phyloP scores from a whole-genome alignment of 2,329 filamentous ascomycete species.

The Claviceps africana region DNA sequence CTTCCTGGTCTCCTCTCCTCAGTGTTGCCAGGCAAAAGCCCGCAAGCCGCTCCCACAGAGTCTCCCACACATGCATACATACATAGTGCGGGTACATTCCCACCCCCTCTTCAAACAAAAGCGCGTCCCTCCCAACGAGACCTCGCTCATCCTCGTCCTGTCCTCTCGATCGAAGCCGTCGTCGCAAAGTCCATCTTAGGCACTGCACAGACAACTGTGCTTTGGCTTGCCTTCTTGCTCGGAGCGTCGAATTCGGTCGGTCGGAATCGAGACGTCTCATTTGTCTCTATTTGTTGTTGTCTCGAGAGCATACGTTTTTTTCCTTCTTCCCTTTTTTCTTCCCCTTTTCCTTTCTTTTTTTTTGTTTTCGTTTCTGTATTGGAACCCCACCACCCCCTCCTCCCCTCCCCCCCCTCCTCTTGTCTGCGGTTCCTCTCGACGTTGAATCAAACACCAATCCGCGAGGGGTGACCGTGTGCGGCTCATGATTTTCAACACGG shows the following conservation, averaged over 20 bases:
- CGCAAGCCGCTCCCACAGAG: no score
- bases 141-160: not conserved
- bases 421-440: no score
- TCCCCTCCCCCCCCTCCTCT: no score
- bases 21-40: no score
- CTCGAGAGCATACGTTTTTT: not conserved
- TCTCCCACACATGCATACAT: no score
- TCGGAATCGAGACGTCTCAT: not conserved
- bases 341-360: not conserved
- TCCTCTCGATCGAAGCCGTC: not conserved
- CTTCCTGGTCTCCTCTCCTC: no score
- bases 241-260: not conserved
- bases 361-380: not conserved
- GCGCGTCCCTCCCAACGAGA: conserved; percentile 3
- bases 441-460: not conserved
- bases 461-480: conserved; percentile 4
- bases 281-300: not conserved
- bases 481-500: conserved; percentile 6
- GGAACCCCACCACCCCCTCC: no score
- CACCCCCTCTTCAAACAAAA: not conserved
- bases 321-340: not conserved
- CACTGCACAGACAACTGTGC: conserved; percentile 2
- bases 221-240: not conserved
- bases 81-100: not conserved
- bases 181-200: conserved; percentile 1